phyloP scores from a whole-genome alignment of 2,329 filamentous ascomycete species.

The Aspergillus versicolor region DNA sequence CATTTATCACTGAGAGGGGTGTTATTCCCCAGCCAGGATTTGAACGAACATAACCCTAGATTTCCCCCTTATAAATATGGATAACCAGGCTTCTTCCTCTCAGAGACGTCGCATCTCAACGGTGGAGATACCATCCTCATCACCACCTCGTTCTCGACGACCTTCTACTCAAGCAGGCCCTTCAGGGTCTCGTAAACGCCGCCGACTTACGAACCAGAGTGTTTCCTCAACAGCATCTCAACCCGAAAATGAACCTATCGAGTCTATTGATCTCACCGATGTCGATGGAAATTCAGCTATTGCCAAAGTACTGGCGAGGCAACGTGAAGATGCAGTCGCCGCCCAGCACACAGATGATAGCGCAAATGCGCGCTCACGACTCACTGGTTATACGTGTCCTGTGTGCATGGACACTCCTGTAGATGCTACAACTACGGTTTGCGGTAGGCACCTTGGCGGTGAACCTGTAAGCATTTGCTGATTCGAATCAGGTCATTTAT shows the following conservation, averaged over 20 bases:
- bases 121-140: not conserved
- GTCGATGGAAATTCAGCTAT: slow-evolving; percentile 43
- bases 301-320: slow-evolving; percentile 51
- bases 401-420: slow-evolving; percentile 64
- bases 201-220: slow-evolving; percentile 8
- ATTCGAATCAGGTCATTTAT: slow-evolving; percentile 55
- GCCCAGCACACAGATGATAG: slow-evolving; percentile 39
- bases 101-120: not conserved
- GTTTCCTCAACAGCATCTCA: not conserved
- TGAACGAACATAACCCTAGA: not conserved
- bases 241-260: slow-evolving; percentile 30
- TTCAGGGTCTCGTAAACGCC: slow-evolving; percentile 18
- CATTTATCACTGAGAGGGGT: not conserved
- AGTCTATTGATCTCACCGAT: slow-evolving; percentile 52
- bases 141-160: not conserved
- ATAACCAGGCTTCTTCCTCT: not conserved
- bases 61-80: not conserved
- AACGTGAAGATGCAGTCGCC: slow-evolving; percentile 52
- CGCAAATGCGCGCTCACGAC: slow-evolving; percentile 34
- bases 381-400: slow-evolving; percentile 57
- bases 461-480: slow-evolving; percentile 1
- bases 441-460: slow-evolving; percentile 47
- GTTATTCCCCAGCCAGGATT: not conserved
- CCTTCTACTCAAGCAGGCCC: not conserved
- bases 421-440: slow-evolving; percentile 59